These are phyloP conservation scores for Blastobotrys serpentis DNA, from an alignment of 1,139 yeast genomes.

Conservation along the genomic window DNA sequence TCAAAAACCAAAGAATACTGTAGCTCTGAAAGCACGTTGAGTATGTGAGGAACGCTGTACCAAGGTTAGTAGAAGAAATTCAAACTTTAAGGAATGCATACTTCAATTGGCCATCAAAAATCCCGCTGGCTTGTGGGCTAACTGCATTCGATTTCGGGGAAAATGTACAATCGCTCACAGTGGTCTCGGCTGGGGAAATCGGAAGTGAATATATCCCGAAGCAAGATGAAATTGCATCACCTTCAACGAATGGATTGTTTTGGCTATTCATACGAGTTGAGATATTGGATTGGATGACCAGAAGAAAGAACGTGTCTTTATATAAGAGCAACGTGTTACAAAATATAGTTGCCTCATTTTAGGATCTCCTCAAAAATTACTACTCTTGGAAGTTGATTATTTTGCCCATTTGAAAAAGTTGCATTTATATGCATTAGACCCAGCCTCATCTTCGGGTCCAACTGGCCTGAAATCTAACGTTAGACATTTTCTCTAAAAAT, in stretches of 20 bases:
- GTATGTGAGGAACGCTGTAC: neutral
- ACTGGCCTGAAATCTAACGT: constrained; percentile 29
- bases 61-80: neutral
- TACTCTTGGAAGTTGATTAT: neutral
- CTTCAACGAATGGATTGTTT: too few species aligned
- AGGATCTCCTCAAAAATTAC: neutral
- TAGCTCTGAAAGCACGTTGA: neutral
- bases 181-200: neutral
- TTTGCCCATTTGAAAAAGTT: constrained; percentile 39
- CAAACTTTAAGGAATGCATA: neutral
- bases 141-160: too few species aligned
- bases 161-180: neutral
- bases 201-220: neutral
- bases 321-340: too few species aligned
- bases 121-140: too few species aligned
- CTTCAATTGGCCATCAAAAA: neutral
- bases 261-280: too few species aligned
- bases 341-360: too few species aligned
- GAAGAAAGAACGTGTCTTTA: too few species aligned
- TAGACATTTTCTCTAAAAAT: neutral
- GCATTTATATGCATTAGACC: constrained; percentile 33
- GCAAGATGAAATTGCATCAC: too few species aligned
- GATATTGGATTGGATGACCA: too few species aligned
- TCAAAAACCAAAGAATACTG: neutral
- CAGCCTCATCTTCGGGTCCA: constrained; percentile 31